Conservation (phyloP, 106 monocot genomes). For the Allium sativum region DNA sequence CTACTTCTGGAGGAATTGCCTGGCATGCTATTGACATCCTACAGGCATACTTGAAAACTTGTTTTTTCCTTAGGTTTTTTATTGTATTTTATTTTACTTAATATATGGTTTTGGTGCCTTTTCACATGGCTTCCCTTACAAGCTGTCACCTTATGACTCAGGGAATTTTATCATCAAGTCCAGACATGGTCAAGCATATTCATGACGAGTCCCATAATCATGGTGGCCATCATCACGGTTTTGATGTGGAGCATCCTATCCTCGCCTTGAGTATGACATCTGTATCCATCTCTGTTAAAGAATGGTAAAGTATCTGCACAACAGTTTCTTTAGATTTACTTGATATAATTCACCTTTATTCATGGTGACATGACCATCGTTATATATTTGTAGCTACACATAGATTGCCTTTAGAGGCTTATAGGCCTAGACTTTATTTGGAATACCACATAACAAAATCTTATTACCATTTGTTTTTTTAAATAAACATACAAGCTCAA, state of each 20-base stretch:
- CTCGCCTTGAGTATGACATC: constrained; percentile 81
- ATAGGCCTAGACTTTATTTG: too few species aligned
- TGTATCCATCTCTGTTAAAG: constrained; percentile 81
- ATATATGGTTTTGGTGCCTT: background rate
- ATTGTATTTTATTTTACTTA: background rate
- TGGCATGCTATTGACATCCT: constrained; percentile 91
- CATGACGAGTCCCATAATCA: constrained; percentile 39
- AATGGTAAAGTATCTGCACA: constrained; percentile 44
- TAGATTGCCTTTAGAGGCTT: too few species aligned
- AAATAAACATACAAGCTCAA: too few species aligned
- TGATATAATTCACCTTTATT: too few species aligned
- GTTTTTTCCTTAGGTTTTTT: background rate
- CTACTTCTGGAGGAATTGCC: constrained; percentile 85
- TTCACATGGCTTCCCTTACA: constrained; percentile 3
- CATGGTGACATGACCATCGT: too few species aligned
- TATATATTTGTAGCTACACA: too few species aligned
- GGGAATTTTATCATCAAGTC: constrained; percentile 47
- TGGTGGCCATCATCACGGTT: constrained; percentile 77
- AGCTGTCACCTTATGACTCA: constrained; percentile 27
- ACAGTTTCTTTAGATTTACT: too few species aligned
- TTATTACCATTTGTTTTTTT: too few species aligned
- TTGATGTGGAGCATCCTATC: constrained; percentile 83
- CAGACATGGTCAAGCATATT: constrained; percentile 36
- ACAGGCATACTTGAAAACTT: constrained; percentile 30
- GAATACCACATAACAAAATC: too few species aligned